Evolutionary conservation across 2,329 filamentous ascomycete genomes (phyloP).

Genomic region (Exophiala sideris): DNA sequence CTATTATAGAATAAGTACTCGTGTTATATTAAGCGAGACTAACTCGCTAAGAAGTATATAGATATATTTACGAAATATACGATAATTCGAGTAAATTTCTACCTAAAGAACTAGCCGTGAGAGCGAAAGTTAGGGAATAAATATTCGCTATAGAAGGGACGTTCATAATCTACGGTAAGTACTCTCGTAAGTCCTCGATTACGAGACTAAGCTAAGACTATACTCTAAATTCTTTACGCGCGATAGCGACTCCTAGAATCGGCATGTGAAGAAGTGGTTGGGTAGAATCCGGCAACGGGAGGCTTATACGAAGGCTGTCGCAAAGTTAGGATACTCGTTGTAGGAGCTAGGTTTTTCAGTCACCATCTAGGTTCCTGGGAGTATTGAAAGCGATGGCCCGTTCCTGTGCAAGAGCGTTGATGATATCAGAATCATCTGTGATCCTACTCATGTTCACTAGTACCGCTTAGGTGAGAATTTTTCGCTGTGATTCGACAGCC

Average conservation of each 20-base stretch:
- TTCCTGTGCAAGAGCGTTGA: no score
- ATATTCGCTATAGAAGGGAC: constrained; percentile 48
- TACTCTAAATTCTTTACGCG: constrained; percentile 40
- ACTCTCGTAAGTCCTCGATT: background rate
- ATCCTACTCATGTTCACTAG: no score
- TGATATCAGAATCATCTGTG: no score
- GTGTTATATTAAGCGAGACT: no score
- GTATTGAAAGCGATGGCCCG: no score
- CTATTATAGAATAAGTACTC: constrained; percentile 47
- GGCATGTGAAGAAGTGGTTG: constrained; percentile 24
- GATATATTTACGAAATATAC: constrained; percentile 49
- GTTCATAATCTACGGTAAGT: constrained; percentile 40
- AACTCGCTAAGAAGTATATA: no score
- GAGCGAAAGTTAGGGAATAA: constrained; percentile 42
- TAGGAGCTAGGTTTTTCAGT: background rate
- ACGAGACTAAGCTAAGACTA: background rate
- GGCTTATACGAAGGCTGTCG: constrained; percentile 24
- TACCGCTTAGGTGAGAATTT: no score
- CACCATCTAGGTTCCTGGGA: no score
- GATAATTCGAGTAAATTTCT: constrained; percentile 39
- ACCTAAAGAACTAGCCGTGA: constrained; percentile 33
- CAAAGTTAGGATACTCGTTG: constrained; percentile 24
- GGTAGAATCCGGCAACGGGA: constrained; percentile 8
- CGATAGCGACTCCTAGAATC: constrained; percentile 41
- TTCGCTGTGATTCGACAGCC: no score